phyloP scores from a whole-genome alignment of 345 rosid species.

The Lepidium sativum region DNA sequence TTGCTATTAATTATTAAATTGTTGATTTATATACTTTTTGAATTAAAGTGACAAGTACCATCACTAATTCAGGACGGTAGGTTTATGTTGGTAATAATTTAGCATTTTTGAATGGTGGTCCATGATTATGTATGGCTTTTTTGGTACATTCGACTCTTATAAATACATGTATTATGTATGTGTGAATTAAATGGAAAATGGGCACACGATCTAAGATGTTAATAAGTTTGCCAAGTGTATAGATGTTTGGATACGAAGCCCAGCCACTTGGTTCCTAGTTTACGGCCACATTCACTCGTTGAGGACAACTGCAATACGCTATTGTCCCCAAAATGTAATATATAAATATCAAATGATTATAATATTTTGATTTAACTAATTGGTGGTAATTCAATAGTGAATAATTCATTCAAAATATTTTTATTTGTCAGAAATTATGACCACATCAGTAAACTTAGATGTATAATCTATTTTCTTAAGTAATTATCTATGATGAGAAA shows the following conservation, averaged over 20 bases:
- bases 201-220: not conserved
- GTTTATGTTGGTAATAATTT: constrained; percentile 12
- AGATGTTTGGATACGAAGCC: not conserved
- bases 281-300: not conserved
- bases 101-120: constrained; percentile 6
- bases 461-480: too few relatives aligned
- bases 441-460: too few relatives aligned
- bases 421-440: too few relatives aligned
- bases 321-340: too few relatives aligned
- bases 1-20: too few relatives aligned
- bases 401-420: too few relatives aligned
- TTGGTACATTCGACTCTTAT: constrained; percentile 8
- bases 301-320: too few relatives aligned
- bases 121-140: constrained; percentile 4
- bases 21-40: too few relatives aligned
- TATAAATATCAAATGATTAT: too few relatives aligned
- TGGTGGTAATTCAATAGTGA: too few relatives aligned
- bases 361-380: too few relatives aligned
- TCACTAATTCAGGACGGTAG: not conserved
- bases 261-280: not conserved
- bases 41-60: not conserved
- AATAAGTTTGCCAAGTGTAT: not conserved
- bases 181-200: not conserved
- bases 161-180: not conserved
- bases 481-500: too few relatives aligned